These are phyloP conservation scores for Sideroxylon spinosum DNA, from an alignment of 179 eudicot species.

Conservation along the genomic window DNA sequence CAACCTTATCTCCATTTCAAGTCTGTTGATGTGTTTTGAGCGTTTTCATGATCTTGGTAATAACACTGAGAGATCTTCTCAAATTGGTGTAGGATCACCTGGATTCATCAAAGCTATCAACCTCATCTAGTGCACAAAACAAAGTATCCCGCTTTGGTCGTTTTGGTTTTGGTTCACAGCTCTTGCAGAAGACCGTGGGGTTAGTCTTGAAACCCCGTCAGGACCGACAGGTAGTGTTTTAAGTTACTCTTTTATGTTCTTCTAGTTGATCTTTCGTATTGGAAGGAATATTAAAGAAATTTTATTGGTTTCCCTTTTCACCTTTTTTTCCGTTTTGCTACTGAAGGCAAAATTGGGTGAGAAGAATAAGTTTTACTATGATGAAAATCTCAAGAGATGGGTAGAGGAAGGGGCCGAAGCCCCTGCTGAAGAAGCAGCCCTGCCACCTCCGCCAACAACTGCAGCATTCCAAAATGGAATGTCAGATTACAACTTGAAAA, in stretches of 20 bases:
- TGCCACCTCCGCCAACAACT: constrained; percentile 77
- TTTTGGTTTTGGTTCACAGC: constrained; percentile 39
- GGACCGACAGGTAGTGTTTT: constrained; percentile 59
- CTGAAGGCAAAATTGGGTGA: constrained; percentile 84
- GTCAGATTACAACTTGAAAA: constrained; percentile 51
- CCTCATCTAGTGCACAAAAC: constrained; percentile 35
- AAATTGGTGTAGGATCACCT: constrained; percentile 26
- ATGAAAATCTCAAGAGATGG: constrained; percentile 92
- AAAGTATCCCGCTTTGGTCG: constrained; percentile 61
- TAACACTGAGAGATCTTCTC: not conserved
- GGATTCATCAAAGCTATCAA: constrained; percentile 36
- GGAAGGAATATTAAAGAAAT: not conserved
- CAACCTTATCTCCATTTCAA: not conserved
- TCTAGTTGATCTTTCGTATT: not conserved
- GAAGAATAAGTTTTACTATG: constrained; percentile 70
- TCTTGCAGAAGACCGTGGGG: constrained; percentile 76
- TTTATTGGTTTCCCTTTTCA: not conserved
- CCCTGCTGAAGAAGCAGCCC: constrained; percentile 67
- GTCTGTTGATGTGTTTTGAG: constrained; percentile 7
- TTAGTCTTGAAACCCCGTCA: constrained; percentile 68
- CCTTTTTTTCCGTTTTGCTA: not conserved
- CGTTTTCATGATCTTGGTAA: not conserved
- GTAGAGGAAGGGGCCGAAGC: constrained; percentile 87
- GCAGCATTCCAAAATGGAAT: constrained; percentile 48
- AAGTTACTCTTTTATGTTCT: constrained; percentile 20